phyloP scores from a whole-genome alignment of 345 rosid genomes.

The Laguncularia racemosa region DNA sequence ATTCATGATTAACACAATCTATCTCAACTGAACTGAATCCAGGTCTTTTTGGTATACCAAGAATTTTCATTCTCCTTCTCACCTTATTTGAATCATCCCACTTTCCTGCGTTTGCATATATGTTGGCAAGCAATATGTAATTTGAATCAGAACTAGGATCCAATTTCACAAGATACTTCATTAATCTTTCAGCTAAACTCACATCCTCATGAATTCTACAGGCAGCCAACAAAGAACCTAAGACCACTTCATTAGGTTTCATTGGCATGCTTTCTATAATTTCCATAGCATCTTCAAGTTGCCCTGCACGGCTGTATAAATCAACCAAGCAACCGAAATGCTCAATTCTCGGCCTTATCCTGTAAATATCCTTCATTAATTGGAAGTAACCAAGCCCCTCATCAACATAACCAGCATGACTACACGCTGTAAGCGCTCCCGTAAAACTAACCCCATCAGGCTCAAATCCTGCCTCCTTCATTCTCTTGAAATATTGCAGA shows the following conservation, averaged over 20 bases:
- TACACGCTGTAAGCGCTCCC: conserved; percentile 66
- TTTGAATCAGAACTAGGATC: conserved; percentile 47
- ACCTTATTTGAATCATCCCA: conserved; percentile 75
- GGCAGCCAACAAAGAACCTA: conserved; percentile 72
- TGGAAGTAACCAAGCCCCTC: conserved; percentile 52
- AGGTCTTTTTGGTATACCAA: conserved; percentile 61
- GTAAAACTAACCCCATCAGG: conserved; percentile 73
- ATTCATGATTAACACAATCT: conserved; percentile 44
- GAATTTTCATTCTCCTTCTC: conserved; percentile 62
- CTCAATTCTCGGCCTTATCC: conserved; percentile 58
- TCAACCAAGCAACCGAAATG: conserved; percentile 89
- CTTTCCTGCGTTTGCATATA: conserved; percentile 60
- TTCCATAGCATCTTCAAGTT: conserved; percentile 54
- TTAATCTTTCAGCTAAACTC: conserved; percentile 46
- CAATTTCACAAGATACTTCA: conserved; percentile 34
- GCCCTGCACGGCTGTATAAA: conserved; percentile 78
- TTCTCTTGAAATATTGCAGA: conserved; percentile 37
- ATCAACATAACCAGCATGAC: conserved; percentile 58
- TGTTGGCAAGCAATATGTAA: conserved; percentile 58
- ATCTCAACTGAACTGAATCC: conserved; percentile 72
- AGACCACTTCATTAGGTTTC: conserved; percentile 72
- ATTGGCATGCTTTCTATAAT: conserved; percentile 56
- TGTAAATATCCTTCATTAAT: conserved; percentile 36
- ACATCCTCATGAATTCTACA: conserved; percentile 50
- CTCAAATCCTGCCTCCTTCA: conserved; percentile 51